Evolutionary conservation across 768 basidiomycete species (phyloP).

Genomic region (Mycena olivaceomarginata): DNA sequence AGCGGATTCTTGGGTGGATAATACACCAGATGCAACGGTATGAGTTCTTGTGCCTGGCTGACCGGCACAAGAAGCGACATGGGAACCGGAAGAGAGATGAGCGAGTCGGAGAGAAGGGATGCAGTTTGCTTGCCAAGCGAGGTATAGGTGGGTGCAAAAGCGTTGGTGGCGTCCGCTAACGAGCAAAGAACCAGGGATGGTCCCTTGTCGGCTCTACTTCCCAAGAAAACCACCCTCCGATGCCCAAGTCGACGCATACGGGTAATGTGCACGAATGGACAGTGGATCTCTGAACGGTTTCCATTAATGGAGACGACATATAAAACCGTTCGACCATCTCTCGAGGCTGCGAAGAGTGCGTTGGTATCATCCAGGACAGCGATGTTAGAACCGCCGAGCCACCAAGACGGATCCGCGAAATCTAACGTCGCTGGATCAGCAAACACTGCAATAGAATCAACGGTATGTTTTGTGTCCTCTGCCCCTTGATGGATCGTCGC

Average conservation of each 20-base stretch:
- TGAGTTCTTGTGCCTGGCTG: neutral
- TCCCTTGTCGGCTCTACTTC: conserved; percentile 51
- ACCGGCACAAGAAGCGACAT: conserved; percentile 17
- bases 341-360: conserved; percentile 50
- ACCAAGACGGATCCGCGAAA: conserved; percentile 44
- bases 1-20: conserved; percentile 72
- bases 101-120: conserved; percentile 45
- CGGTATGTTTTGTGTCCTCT: conserved; percentile 51
- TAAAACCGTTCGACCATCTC: conserved; percentile 52
- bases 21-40: conserved; percentile 69
- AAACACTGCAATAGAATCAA: conserved; percentile 2
- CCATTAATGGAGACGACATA: conserved; percentile 52
- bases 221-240: conserved; percentile 53
- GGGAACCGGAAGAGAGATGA: conserved; percentile 43
- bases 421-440: conserved; percentile 41
- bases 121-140: conserved; percentile 31
- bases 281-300: conserved; percentile 48
- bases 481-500: neutral
- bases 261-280: conserved; percentile 53
- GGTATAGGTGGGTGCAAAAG: conserved; percentile 9
- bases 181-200: conserved; percentile 34
- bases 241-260: conserved; percentile 50
- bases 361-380: conserved; percentile 29
- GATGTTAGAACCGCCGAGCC: conserved; percentile 24
- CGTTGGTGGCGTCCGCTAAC: neutral